Base-by-base conservation (phyloP, 1,284 basidiomycete genomes). In the Stereum hirsutum region DNA sequence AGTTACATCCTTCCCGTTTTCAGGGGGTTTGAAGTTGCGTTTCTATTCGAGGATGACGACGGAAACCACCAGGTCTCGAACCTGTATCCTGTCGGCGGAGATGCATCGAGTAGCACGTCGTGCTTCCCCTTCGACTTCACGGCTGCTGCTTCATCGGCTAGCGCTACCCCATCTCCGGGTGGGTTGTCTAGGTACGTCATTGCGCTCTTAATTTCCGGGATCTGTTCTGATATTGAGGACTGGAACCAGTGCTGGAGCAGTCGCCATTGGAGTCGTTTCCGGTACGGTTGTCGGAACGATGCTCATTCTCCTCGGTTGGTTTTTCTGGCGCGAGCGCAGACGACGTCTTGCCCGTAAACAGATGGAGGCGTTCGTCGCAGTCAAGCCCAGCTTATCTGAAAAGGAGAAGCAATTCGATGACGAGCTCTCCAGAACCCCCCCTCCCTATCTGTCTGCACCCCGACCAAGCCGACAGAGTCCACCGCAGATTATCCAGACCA, bases 181-280 rank as follows among this genome's bases (percentile, higher is more conserved):
- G 35, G 41, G 3, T 35, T 59, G 7, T 55, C 56, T 2, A 49
- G 45, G 57, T 59, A 43, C 41, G 54, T 51, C 15, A 11, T n/a
- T 26, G 19, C 3, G 56, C 42, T 6, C 25, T 43, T 43, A 4
- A 12, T 31, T 23, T 36, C n/a, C 19, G 14, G 17, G 8, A 7
- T 36, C 20, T 21, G 2, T 21, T 26, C 21, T 23, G 15, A 12
- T n/a, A 31, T 1, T 12, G 28, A 31, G 28, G 6, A 1, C 28
- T 15, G 28, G 20, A 42, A 46, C 12, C 32, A 73, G 70, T 43
- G 52, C 54, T 19, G 58, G 66, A 15, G 57, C 70, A 41, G 69
- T 75, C 44, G 72, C 68, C 21, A 62, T 67, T 34, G 59, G 65
- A 30, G 61, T 67, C 25, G 69, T 65, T 2, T 68, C 64, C 28